These are phyloP conservation scores for Geosmithia putterillii DNA, from an alignment of 2,329 filamentous ascomycete species.

Conservation along the genomic window DNA sequence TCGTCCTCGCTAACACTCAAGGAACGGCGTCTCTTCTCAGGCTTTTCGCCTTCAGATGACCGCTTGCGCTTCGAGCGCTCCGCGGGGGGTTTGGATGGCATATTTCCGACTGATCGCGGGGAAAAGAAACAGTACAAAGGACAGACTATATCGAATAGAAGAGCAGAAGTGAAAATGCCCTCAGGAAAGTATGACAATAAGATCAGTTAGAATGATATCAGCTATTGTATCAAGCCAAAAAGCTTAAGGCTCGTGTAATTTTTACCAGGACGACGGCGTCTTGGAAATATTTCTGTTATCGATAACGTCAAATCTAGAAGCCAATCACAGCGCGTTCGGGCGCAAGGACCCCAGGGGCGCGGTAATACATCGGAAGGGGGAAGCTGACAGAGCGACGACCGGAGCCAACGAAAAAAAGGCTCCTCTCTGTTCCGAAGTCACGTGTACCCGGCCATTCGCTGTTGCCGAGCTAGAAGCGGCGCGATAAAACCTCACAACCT, in stretches of 20 bases:
- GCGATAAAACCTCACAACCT: slow-evolving; percentile 36
- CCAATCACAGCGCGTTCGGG: slow-evolving; percentile 12
- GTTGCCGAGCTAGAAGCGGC: slow-evolving; percentile 22
- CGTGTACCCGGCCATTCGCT: slow-evolving; percentile 16
- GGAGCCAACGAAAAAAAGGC: not conserved
- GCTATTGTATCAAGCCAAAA: not conserved
- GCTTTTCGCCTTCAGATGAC: slow-evolving; percentile 24
- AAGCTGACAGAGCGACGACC: not conserved
- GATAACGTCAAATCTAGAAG: slow-evolving; percentile 7
- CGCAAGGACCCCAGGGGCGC: not conserved
- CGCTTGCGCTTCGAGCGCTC: slow-evolving; percentile 41
- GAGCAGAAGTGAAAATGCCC: not conserved
- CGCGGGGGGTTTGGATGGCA: slow-evolving; percentile 11
- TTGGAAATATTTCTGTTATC: slow-evolving; percentile 16
- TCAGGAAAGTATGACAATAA: not conserved
- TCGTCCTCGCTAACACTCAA: slow-evolving; percentile 22
- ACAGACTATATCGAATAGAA: not conserved
- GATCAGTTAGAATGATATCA: not conserved
- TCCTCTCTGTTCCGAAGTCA: slow-evolving; percentile 11
- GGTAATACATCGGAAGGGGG: slow-evolving; percentile 1
- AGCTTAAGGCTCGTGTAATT: not conserved
- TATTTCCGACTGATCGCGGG: slow-evolving; percentile 6
- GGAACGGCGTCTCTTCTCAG: slow-evolving; percentile 38
- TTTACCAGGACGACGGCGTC: not conserved
- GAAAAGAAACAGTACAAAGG: not conserved